A percentile compares a stretch with the other conserved stretches of the same genome.
Conservation (phyloP, 1,139 yeast species). For the Torulaspora globosa region DNA sequence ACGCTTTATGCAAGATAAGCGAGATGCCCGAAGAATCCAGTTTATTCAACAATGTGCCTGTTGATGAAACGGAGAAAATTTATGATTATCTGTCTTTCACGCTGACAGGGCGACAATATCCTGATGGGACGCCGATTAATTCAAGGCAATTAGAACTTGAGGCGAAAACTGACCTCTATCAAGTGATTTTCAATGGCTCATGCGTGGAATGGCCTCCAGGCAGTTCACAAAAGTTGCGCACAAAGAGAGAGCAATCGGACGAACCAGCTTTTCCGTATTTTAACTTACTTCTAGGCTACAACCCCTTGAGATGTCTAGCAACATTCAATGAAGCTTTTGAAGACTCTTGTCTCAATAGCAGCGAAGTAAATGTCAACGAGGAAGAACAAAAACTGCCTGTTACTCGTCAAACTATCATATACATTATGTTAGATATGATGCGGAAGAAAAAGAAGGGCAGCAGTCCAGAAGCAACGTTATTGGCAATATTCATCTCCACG, state of each 20-base stretch:
- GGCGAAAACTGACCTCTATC: conserved; percentile 50
- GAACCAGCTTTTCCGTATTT: conserved; percentile 39
- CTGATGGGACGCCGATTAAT: conserved; percentile 53
- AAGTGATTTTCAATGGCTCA: conserved; percentile 52
- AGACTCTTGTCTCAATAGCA: conserved; percentile 32
- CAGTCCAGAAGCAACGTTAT: conserved; percentile 34
- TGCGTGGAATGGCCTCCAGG: conserved; percentile 46
- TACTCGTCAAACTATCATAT: conserved; percentile 35
- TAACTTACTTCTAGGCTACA: conserved; percentile 27
- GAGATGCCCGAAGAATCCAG: conserved; percentile 13
- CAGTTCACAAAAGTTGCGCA: conserved; percentile 26
- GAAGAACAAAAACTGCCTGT: conserved; percentile 15
- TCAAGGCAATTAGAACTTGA: conserved; percentile 22
- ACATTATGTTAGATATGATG: conserved; percentile 30
- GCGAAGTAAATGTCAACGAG: conserved; percentile 4
- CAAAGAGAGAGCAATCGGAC: conserved; percentile 18
- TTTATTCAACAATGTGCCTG: conserved; percentile 11
- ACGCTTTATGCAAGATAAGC: conserved; percentile 29
- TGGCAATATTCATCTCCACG: conserved; percentile 67
- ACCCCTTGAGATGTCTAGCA: conserved; percentile 23
- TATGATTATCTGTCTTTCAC: conserved; percentile 63
- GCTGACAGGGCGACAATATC: conserved; percentile 75
- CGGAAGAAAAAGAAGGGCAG: conserved; percentile 11
- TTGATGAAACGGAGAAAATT: conserved; percentile 34
- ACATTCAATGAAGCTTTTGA: conserved; percentile 33